phyloP scores from a whole-genome alignment of 352 stramenopile genomes.

The Thraustochytrium striatum region DNA sequence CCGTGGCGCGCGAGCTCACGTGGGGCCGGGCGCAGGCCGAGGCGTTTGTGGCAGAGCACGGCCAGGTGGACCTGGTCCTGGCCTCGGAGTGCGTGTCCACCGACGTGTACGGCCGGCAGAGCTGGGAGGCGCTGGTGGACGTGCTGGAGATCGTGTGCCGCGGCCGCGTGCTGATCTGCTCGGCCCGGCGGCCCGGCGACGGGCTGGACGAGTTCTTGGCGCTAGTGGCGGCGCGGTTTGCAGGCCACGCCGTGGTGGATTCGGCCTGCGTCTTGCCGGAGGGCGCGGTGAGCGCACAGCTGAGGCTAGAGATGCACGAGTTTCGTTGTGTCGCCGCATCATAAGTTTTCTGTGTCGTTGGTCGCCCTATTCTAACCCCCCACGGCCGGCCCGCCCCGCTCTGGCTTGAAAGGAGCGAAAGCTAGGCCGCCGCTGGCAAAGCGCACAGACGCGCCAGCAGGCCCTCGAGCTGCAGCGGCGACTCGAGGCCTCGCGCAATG shows the following conservation, averaged over 20 bases:
- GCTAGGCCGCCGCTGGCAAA: not conserved
- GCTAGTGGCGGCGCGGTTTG: not conserved
- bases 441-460: conserved; percentile 66
- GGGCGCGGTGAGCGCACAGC: too few species aligned
- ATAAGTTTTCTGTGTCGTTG: too few species aligned
- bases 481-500: conserved; percentile 84
- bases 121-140: conserved; percentile 39
- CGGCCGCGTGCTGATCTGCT: conserved; percentile 21
- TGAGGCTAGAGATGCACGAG: too few species aligned
- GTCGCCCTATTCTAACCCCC: too few species aligned
- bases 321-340: too few species aligned
- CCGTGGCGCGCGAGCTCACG: not conserved
- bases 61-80: conserved; percentile 4
- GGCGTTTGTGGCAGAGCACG: conserved; percentile 17
- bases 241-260: too few species aligned
- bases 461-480: conserved; percentile 87
- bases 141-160: not conserved
- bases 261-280: too few species aligned
- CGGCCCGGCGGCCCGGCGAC: conserved; percentile 3
- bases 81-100: conserved; percentile 29
- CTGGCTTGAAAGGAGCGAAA: too few species aligned
- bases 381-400: too few species aligned
- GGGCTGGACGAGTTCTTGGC: conserved; percentile 28
- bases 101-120: conserved; percentile 31
- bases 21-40: not conserved